These are phyloP conservation scores for Periconia macrospinosa DNA, from an alignment of 2,329 filamentous ascomycete species.

Conservation along the genomic window DNA sequence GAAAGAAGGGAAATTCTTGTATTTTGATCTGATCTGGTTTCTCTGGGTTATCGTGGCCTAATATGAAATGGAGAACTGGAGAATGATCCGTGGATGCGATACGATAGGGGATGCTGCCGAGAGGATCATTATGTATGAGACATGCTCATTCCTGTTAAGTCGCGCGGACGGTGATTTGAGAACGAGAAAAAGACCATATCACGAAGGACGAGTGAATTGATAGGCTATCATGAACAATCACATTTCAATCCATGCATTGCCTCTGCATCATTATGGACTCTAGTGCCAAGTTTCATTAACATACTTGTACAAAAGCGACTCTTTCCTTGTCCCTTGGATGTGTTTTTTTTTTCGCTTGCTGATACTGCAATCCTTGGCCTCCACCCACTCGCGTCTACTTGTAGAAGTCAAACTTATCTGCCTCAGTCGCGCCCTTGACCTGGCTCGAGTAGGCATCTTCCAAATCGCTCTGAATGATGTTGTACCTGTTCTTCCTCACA, in stretches of 20 bases:
- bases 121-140: no score
- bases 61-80: no score
- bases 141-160: no score
- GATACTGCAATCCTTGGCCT: not conserved
- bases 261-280: not conserved
- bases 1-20: no score
- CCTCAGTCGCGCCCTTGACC: conserved; percentile 80
- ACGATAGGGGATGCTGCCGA: no score
- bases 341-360: not conserved
- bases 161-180: no score
- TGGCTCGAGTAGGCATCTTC: conserved; percentile 97
- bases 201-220: no score
- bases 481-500: conserved; percentile 97
- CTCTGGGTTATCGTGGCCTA: no score
- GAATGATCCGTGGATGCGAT: no score
- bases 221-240: no score
- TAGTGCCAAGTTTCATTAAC: not conserved
- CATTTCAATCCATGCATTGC: not conserved
- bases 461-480: conserved; percentile 95
- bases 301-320: not conserved
- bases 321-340: not conserved
- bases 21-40: no score
- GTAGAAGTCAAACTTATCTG: conserved; percentile 75
- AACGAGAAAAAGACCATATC: no score
- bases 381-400: conserved; percentile 26